A percentile compares a stretch with the other conserved stretches of the same genome.
These are phyloP conservation scores for Sicyos baderoa DNA, from an alignment of 306 rosid species.

Conservation along the genomic window DNA sequence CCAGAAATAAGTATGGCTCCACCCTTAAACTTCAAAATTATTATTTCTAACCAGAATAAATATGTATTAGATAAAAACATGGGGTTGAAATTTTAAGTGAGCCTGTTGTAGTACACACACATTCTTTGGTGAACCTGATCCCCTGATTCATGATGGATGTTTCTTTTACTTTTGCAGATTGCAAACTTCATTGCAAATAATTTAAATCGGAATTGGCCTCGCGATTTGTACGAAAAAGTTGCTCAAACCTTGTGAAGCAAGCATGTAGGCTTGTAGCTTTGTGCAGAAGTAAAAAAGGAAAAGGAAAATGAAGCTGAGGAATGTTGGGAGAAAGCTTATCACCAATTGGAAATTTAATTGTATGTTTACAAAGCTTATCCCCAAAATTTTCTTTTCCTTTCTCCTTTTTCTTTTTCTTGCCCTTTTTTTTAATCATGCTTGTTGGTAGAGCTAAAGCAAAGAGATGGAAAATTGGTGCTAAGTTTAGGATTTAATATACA, in stretches of 20 bases:
- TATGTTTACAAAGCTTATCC: background rate
- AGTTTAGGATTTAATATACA: background rate
- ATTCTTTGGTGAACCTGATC: background rate
- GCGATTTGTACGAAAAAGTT: constrained; percentile 81
- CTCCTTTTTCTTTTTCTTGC: background rate
- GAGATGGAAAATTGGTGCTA: background rate
- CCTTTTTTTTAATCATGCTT: background rate
- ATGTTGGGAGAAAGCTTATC: background rate
- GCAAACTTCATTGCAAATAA: constrained; percentile 84
- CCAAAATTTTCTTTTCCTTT: no score
- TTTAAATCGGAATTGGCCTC: constrained; percentile 81
- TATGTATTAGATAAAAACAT: background rate
- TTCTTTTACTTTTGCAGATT: constrained; percentile 50
- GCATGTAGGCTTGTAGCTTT: background rate
- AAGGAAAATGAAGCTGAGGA: background rate
- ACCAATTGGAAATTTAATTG: background rate
- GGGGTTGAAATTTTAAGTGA: background rate
- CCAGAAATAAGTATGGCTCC: background rate
- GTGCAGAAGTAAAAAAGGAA: background rate
- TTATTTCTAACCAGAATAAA: background rate
- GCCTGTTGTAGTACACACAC: background rate
- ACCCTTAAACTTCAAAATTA: background rate
- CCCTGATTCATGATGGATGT: background rate
- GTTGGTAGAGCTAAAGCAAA: background rate
- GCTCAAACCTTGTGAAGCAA: constrained; percentile 68